Base-by-base conservation (phyloP, 805 yeast species). In the Kurtzmaniella cleridarum region DNA sequence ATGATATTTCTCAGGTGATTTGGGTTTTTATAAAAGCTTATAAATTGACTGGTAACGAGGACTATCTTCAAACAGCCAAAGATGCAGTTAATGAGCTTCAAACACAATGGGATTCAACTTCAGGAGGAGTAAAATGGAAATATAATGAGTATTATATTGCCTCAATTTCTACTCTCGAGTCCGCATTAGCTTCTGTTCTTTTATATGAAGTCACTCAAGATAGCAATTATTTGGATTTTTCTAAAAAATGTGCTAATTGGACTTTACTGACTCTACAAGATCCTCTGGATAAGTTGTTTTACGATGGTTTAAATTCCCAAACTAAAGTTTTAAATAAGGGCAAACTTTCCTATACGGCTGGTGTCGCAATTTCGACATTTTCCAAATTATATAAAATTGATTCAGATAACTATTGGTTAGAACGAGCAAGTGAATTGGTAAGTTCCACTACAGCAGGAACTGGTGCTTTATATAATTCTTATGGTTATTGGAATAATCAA, bases 141-240 rank as follows among this genome's bases (percentile, higher is more conserved):
- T 48, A 48, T 30, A 38, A 48, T 3, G 41, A 38, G 9, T 42
- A 41, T n/a, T 59, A 59, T 33, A 43, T 56, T 17, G 59, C 64
- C 8, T 55, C 64, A 12, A 59, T 59, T 29, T 56, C 62, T 5
- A 53, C 59, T 7, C 46, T 50, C 11, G 64, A 59, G 41, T 53
- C 56, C 1, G 62, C 59, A 3, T 46, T 59, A 26, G 59, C 60
- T 8, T 59, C 62, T 3, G 43, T 51, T 10, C 42, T 46, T 32
- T 30, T 57, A 5, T 54, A 50, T 39, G 45, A 41, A 29, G 29
- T 44, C 15, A 48, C 44, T n/a, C 27, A 43, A 3, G 50, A 55
- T 30, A 23, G 28, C 4, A 37, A 32, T 7, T 42, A 46, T 23
- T 18, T 55, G 7, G 27, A 16, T 1, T 59, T 51, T 35, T 48